These are phyloP conservation scores for Camelina neglecta DNA, from an alignment of 345 rosid genomes.

Conservation along the genomic window DNA sequence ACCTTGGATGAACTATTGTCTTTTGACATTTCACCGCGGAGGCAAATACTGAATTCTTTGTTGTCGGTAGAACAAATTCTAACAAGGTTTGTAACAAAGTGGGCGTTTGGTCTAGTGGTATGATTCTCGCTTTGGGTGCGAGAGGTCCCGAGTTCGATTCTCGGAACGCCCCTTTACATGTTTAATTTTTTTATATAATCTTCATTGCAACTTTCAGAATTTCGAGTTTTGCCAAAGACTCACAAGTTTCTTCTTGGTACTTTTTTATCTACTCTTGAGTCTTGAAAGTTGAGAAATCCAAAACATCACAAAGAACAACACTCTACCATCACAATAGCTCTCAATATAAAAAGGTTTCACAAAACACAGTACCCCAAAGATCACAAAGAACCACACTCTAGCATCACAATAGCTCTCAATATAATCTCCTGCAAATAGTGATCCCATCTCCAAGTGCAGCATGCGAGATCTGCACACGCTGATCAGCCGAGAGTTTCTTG, in stretches of 20 bases:
- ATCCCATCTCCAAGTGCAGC: slow-evolving; percentile 63
- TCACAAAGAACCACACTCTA: background rate
- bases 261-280: background rate
- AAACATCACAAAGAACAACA: background rate
- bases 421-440: slow-evolving; percentile 53
- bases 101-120: slow-evolving; percentile 82
- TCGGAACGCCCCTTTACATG: slow-evolving; percentile 60
- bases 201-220: too few relatives aligned
- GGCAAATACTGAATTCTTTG: background rate
- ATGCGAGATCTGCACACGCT: slow-evolving; percentile 57
- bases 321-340: background rate
- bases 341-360: background rate
- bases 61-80: accelerated
- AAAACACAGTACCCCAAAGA: background rate
- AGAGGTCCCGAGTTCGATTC: slow-evolving; percentile 87
- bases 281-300: background rate
- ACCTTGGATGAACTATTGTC: background rate
- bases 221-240: background rate
- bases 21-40: background rate
- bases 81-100: background rate
- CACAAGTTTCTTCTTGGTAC: background rate
- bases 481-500: slow-evolving; percentile 52
- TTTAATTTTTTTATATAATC: too few relatives aligned
- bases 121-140: slow-evolving; percentile 91
- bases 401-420: slow-evolving; percentile 34